A percentile compares a stretch with the other conserved stretches of the same genome.
Evolutionary conservation across 805 yeast genomes (phyloP).

Genomic region (Schwanniomyces polymorphus): DNA sequence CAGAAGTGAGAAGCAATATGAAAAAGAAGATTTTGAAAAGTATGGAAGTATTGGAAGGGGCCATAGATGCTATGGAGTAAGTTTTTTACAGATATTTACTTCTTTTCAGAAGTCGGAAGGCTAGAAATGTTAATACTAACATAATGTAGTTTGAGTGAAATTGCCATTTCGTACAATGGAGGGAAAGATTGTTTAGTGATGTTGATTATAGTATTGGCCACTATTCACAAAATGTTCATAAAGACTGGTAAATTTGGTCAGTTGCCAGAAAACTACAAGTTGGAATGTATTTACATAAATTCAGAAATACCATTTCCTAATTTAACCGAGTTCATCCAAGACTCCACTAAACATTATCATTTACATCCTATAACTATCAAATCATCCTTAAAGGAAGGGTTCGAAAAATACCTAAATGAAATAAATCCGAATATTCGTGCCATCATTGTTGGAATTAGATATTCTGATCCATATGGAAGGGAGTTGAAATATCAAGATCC

Average conservation of each 20-base stretch:
- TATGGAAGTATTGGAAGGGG: slow-evolving; percentile 24
- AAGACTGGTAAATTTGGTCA: slow-evolving; percentile 7
- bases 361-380: slow-evolving; percentile 48
- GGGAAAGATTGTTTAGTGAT: slow-evolving; percentile 96
- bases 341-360: slow-evolving; percentile 54
- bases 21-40: slow-evolving; percentile 27
- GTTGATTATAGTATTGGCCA: slow-evolving; percentile 71
- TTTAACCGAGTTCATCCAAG: slow-evolving; percentile 62
- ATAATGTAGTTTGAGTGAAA: slow-evolving; percentile 36
- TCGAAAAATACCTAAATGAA: slow-evolving; percentile 54
- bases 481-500: slow-evolving; percentile 57
- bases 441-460: slow-evolving; percentile 83
- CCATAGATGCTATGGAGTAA: slow-evolving; percentile 33
- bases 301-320: slow-evolving; percentile 72
- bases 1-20: slow-evolving; percentile 20
- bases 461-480: slow-evolving; percentile 82
- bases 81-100: slow-evolving; percentile 9
- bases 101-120: not conserved
- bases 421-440: slow-evolving; percentile 58
- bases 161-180: slow-evolving; percentile 89
- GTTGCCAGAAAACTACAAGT: slow-evolving; percentile 30
- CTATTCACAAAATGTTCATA: slow-evolving; percentile 28
- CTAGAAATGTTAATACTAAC: not conserved
- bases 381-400: slow-evolving; percentile 66
- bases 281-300: slow-evolving; percentile 72